Percentiles rank a stretch among this genome's conserved stretches.
phyloP scores from a whole-genome alignment of 805 yeast species.

The Wickerhamomyces pijperi region DNA sequence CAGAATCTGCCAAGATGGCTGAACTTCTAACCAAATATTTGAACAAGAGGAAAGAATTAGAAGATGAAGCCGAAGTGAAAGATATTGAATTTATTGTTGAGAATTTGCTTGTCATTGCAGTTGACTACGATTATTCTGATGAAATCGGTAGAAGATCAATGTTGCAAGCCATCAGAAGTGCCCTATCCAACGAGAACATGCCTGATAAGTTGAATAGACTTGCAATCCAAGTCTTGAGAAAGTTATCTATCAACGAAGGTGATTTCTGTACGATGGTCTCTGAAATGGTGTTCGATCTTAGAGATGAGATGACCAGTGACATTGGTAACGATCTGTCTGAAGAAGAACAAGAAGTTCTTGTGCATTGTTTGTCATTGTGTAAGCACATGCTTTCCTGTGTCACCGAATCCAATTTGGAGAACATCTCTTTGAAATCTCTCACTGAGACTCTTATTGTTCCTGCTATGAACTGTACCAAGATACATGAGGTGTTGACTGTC shows the following conservation, averaged over 20 bases:
- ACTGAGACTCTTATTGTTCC: constrained; percentile 72
- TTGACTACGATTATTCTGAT: constrained; percentile 75
- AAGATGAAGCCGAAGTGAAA: constrained; percentile 28
- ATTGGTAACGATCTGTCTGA: constrained; percentile 19
- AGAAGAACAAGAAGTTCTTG: constrained; percentile 28
- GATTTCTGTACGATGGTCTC: constrained; percentile 77
- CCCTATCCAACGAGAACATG: constrained; percentile 47
- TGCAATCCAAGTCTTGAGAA: constrained; percentile 55
- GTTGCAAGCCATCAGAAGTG: constrained; percentile 45
- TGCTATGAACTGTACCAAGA: constrained; percentile 52
- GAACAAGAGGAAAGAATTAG: constrained; percentile 27
- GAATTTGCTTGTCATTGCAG: constrained; percentile 59
- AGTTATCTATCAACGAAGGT: constrained; percentile 64
- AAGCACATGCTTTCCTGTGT: constrained; percentile 59
- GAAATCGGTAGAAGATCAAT: constrained; percentile 81
- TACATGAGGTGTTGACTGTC: constrained; percentile 38
- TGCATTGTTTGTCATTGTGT: constrained; percentile 59
- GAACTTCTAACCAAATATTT: constrained; percentile 46
- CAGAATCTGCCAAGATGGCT: constrained; percentile 70
- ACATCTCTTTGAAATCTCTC: constrained; percentile 55
- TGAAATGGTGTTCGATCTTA: constrained; percentile 79
- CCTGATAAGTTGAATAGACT: constrained; percentile 42
- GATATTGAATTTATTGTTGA: constrained; percentile 65
- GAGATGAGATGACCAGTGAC: constrained; percentile 36
- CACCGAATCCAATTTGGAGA: constrained; percentile 52